These are phyloP conservation scores for Iris pallida DNA, from an alignment of 116 monocot genomes.

Conservation along the genomic window DNA sequence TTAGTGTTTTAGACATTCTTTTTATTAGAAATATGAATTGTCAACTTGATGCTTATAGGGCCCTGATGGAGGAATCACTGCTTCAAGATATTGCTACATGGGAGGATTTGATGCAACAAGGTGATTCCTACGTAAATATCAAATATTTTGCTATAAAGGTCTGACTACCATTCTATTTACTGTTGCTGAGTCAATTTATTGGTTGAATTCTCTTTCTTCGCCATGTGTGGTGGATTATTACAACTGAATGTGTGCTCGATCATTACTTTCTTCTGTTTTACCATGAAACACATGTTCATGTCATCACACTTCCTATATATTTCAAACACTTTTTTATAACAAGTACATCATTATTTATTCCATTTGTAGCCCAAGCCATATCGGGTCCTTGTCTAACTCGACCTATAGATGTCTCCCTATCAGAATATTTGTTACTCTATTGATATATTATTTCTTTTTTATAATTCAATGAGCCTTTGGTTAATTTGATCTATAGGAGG, in stretches of 20 bases:
- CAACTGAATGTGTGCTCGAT: too few relatives aligned
- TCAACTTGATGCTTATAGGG: conserved; percentile 47
- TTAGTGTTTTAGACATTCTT: not conserved
- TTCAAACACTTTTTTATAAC: too few relatives aligned
- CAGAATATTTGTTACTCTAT: too few relatives aligned
- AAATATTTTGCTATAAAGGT: not conserved
- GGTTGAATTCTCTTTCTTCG: not conserved
- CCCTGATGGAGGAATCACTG: conserved; percentile 98
- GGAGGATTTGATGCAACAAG: conserved; percentile 99
- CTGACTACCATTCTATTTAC: not conserved
- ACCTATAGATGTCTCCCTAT: too few relatives aligned
- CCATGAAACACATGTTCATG: too few relatives aligned
- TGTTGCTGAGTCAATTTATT: not conserved
- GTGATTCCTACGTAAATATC: conserved; percentile 15
- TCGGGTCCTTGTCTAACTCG: too few relatives aligned
- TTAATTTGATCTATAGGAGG: too few relatives aligned
- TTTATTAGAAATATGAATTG: not conserved
- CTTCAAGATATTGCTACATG: conserved; percentile 89
- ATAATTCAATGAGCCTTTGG: not conserved
- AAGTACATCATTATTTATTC: too few relatives aligned
- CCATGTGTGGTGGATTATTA: too few relatives aligned
- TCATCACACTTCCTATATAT: too few relatives aligned
- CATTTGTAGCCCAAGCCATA: too few relatives aligned
- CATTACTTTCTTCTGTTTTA: too few relatives aligned
- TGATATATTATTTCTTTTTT: not conserved